Base-by-base conservation (phyloP, 306 rosid genomes). In the Ochetophila trinervis region DNA sequence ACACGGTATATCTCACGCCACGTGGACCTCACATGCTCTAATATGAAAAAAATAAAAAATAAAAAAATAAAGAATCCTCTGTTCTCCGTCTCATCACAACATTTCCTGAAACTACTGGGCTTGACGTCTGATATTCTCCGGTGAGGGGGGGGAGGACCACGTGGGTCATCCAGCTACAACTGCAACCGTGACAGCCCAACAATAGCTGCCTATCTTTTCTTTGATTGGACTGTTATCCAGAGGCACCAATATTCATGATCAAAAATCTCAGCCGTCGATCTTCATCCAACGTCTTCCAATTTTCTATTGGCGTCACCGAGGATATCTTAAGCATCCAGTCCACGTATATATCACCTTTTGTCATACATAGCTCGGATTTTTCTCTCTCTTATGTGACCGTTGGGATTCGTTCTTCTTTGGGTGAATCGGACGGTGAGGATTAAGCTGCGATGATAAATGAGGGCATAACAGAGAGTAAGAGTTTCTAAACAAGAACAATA, bases 111-210 rank as follows among this genome's bases (percentile, higher is more conserved):
- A 51, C 50, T 5, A 10, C 45, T 8, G 6, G n/a, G 57, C 34
- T 64, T 75, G 66, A 36, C 32, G 27, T 62, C 50, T 74, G 68
- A 66, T 66, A 66, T 60, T 66, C 63, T 53, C 37, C 63, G 57
- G 59, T 53, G 34, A 36, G 32, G 18, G 42, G 42, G 66, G 24
- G 62, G 34, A 56, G 68, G 60, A 62, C 73, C 76, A 76, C 80
- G 80, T 76, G 80, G 80, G 76, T 65, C 68, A 59, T 54, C 69
- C 80, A 59, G 76, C 73, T 76, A 65, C 6, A 21, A 9, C 64
- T 27, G 65, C 11, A n/a, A 22, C 22, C 64, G 44, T 63, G 64
- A 65, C 57, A 64, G 69, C 53, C 32, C 14, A 11, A 35, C 17
- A 56, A 60, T 37, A 58, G 34, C 66, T 32, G 42, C 61, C 40